Evolutionary conservation across 208 protist genomes (phyloP), one percentile per base, ranked within the genome.

Genomic region (Acanthamoeba sp.): DNA sequence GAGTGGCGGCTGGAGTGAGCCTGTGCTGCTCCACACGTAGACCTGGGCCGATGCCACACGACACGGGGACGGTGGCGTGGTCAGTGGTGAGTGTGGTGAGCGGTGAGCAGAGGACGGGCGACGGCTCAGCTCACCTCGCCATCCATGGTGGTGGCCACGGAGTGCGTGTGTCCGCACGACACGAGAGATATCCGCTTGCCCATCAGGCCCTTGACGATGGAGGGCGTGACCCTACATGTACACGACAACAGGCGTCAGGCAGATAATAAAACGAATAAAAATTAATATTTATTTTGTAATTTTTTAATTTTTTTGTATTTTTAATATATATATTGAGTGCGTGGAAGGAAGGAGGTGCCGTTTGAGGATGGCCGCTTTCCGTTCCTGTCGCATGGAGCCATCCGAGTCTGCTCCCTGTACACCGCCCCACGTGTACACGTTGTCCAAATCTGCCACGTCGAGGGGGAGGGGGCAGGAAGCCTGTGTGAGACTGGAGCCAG

Each of bases 371-470:
- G 69, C 69, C 7, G 69, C 69, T 32, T 78, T 78, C 1, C 69
- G 69, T 36, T 78, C 69, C 69, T 78, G 69, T 14, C 69, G 69
- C 69, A 78, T 78, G 36, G 38, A 12, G 6, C 69, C 69, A 24
- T 78, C 69, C 16, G 69, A 14, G 69, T 62, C 50, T 7, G 78
- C 22, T 29, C 78, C 50, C 42, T 64, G 78, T 34, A 52, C 78
- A 27, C 78, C 50, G 78, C 78, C 78, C 78, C 78, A 88, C 24
- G 50, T 62, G 27, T 88, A 88, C 42, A 88, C 78, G 78, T 88
- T 88, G 78, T 88, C 78, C 50, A 88, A 34, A 38, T 88, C 78
- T 88, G 69, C n/a, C n/a, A 73, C 27, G 34, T 38, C 27, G 59
- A n/a, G 12, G 0, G 10, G 59, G n/a, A 6, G 29, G 27, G 59